A percentile compares a stretch with the other conserved stretches of the same genome.
phyloP scores from a whole-genome alignment of 306 rosid species.

The Oemleria cerasiformis region DNA sequence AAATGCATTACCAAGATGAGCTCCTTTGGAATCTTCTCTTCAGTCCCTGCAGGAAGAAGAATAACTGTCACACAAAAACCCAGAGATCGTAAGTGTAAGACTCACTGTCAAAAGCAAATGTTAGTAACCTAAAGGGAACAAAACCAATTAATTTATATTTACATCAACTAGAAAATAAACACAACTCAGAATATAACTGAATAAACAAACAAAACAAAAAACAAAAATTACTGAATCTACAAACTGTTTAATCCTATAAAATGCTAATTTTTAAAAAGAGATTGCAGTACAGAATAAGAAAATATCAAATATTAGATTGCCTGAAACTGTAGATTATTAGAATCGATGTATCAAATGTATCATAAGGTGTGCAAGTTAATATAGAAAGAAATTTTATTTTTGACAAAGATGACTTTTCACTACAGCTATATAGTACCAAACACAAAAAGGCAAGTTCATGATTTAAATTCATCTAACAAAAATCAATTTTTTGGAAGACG shows the following conservation, averaged over 20 bases:
- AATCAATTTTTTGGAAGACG: background rate
- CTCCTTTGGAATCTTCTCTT: slow-evolving; percentile 74
- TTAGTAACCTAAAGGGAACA: background rate
- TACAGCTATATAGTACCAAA: background rate
- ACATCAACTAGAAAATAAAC: background rate
- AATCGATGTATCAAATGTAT: background rate
- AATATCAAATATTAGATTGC: background rate
- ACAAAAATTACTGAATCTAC: background rate
- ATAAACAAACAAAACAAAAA: background rate
- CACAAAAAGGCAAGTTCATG: background rate
- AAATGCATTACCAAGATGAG: slow-evolving; percentile 59
- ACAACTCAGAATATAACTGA: background rate
- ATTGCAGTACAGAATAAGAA: background rate
- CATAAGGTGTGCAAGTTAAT: background rate
- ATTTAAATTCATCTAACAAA: slow-evolving; percentile 2
- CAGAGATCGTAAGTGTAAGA: slow-evolving; percentile 2
- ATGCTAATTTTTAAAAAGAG: background rate
- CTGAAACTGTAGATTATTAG: background rate
- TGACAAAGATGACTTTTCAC: background rate
- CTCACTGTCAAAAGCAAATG: slow-evolving; percentile 4
- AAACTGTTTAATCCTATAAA: background rate
- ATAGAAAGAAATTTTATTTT: background rate
- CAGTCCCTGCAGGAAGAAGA: slow-evolving; percentile 66
- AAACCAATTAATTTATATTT: background rate
- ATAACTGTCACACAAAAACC: slow-evolving; percentile 23